These are phyloP conservation scores for Scenedesmus sp. DNA, from an alignment of 163 green algal genomes.

Conservation along the genomic window DNA sequence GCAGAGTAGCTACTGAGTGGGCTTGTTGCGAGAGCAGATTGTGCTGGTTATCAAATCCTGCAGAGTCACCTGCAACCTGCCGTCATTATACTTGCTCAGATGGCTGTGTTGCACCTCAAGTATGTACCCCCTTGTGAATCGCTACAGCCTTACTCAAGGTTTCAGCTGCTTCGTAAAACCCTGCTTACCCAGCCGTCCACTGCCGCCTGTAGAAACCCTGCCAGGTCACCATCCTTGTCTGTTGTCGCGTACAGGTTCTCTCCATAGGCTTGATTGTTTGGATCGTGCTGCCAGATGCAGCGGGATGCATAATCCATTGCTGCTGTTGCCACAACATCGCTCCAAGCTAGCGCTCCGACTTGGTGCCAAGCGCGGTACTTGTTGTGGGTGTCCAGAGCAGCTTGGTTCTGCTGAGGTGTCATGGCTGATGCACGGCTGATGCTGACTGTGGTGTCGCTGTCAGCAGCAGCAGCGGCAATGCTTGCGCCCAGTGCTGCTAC, in stretches of 20 bases:
- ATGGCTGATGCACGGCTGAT: not conserved
- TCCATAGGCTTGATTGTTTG: not conserved
- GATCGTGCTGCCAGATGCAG: not conserved
- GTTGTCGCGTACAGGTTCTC: not conserved
- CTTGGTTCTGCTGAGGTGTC: not conserved
- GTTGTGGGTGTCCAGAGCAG: not conserved
- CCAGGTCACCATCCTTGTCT: not conserved
- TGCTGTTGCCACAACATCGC: not conserved
- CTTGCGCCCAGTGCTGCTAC: not conserved
- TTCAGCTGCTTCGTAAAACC: not conserved
- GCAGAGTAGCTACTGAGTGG: too few species aligned
- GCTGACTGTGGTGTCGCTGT: not conserved
- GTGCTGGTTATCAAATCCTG: too few species aligned
- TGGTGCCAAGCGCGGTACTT: not conserved
- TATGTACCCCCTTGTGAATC: too few species aligned
- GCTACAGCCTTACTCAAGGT: too few species aligned
- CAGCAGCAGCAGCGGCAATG: not conserved
- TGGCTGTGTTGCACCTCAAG: too few species aligned
- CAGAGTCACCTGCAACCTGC: too few species aligned
- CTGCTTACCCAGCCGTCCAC: not conserved
- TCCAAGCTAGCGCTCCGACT: not conserved
- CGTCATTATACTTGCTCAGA: too few species aligned
- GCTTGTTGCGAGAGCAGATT: too few species aligned
- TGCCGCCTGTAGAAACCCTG: not conserved
- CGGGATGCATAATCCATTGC: not conserved